Evolutionary conservation across 208 protist species (phyloP), one percentile per base, ranked within the genome.

Genomic region (Wallacemonas sp.): DNA sequence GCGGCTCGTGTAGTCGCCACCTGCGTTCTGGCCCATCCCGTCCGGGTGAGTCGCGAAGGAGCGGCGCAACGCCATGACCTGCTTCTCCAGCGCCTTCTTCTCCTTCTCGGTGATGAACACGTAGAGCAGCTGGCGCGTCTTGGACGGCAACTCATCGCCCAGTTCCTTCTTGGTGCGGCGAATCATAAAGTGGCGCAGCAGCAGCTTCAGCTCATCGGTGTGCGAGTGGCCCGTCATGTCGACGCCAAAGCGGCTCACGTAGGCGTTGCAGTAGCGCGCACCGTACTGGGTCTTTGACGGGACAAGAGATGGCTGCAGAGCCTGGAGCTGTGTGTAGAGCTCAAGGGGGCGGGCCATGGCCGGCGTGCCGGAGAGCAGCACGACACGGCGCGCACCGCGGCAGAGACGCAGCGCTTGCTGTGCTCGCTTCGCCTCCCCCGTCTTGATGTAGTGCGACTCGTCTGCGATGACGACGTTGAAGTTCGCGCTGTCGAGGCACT

Each of bases 381-480:
- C 62, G 17, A 92, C 78, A 30, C 94, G 81, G 0, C 72, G 64
- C 11, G 92, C 86, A 17, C 55, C 65, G 19, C 83, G 64, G 58
- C 97, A 88, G 14, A 98, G 46, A 38, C 80, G 78, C n/a, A 97
- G 70, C 11, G 98, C 80, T 19, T 65, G 52, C 46, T 90, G 64
- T 8, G 94, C 88, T n/a, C 95, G 80, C 58, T 97, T 82, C 48
- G 90, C 63, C 27, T 89, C 89, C 0, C 70, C 73, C 29, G 79
- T 87, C 63, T 99, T 99, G 57, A 99, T 90, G 62, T 89, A 95
- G 85, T 99, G 98, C 11, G 89, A 93, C 83, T 99, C 98, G 81
- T 99, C 98, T 17, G 91, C 70, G 26, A 98, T 96, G 9, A 99
- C 91, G 0, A 97, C 76, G 19, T 86, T 80, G 63, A 97, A 99